Base-by-base conservation (phyloP, 1,284 basidiomycete species). In the Inonotus obliquus region DNA sequence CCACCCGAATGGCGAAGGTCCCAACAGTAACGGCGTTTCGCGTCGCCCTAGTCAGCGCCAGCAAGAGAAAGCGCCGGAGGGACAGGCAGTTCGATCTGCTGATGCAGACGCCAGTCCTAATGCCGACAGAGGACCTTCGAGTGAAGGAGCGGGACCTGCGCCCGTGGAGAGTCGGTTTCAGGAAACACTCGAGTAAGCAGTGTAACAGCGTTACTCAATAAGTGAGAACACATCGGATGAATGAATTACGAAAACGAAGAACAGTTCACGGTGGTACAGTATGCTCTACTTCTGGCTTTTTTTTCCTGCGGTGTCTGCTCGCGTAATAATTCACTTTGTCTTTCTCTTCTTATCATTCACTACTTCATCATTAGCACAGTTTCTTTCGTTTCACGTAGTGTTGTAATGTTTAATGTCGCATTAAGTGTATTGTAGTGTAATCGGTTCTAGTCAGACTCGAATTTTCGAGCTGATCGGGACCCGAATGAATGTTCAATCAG, bases 51-150 rank as follows among this genome's bases (percentile, higher is more conserved):
- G 81, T 69, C 79, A 81, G 70, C 80, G 88, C 41, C 86, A 84
- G 72, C 77, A 82, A 71, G 87, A 89, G 72, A 90, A 90, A 73
- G 85, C 87, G 7, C 85, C 86, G 0, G 85, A 87, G 69, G 82
- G 80, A 1, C 75, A 75, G 11, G 56, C 65, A 1, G 78, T 77
- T 1, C 79, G 75, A 67, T 67, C 65, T 17, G 65, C 64, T 14
- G 57, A 66, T 4, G 67, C 13, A 62, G 35, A 58, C 13, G 23
- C 37, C 17, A 23, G 14, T 35, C 19, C 29, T 37, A 72, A 70
- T n/a, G 45, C 29, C 2, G 63, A 66, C 7, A 66, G 55, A 56
- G 67, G 57, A 19, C 54, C 65, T 17, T 64, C 60, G 6, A 63
- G 64, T 56, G 59, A 66, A 55, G 39, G 58, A 53, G 61, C 71